These are phyloP conservation scores for Schwanniomyces pseudopolymorphus DNA, from an alignment of 805 yeast genomes.

Conservation along the genomic window DNA sequence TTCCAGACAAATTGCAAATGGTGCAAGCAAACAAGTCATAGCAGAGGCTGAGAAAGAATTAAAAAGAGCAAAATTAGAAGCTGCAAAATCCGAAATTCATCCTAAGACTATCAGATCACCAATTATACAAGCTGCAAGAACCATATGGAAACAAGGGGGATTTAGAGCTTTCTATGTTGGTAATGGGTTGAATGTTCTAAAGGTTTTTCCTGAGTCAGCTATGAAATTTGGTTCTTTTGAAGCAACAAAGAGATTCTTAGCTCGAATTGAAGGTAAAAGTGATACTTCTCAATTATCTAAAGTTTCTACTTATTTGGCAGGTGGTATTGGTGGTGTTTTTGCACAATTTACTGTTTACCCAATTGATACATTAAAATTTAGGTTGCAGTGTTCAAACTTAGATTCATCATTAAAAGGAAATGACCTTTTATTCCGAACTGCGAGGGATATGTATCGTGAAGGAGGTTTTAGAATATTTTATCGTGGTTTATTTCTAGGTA, in stretches of 20 bases:
- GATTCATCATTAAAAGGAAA: slow-evolving; percentile 63
- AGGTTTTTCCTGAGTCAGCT: slow-evolving; percentile 96
- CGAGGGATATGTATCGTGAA: slow-evolving; percentile 70
- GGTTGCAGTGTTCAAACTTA: slow-evolving; percentile 88
- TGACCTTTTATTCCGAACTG: slow-evolving; percentile 60
- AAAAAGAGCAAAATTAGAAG: slow-evolving; percentile 24
- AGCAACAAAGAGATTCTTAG: slow-evolving; percentile 72
- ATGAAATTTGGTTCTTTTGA: slow-evolving; percentile 97
- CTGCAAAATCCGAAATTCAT: slow-evolving; percentile 34
- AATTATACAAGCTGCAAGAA: slow-evolving; percentile 72
- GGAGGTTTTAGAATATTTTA: slow-evolving; percentile 82
- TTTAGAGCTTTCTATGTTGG: slow-evolving; percentile 87
- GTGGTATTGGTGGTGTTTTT: slow-evolving; percentile 94
- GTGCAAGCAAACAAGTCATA: slow-evolving; percentile 33
- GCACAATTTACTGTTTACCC: slow-evolving; percentile 95
- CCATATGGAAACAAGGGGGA: slow-evolving; percentile 88
- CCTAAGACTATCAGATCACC: slow-evolving; percentile 65
- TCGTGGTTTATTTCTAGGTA: slow-evolving; percentile 87
- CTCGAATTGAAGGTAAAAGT: slow-evolving; percentile 70
- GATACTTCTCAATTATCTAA: slow-evolving; percentile 72
- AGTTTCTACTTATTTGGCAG: slow-evolving; percentile 81
- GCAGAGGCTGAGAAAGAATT: slow-evolving; percentile 33
- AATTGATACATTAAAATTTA: slow-evolving; percentile 88
- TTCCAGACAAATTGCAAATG: slow-evolving; percentile 33
- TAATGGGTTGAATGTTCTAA: slow-evolving; percentile 87